Evolutionary conservation across 257 asterid genomes (phyloP).

Genomic region (Anisodus tanguticus): DNA sequence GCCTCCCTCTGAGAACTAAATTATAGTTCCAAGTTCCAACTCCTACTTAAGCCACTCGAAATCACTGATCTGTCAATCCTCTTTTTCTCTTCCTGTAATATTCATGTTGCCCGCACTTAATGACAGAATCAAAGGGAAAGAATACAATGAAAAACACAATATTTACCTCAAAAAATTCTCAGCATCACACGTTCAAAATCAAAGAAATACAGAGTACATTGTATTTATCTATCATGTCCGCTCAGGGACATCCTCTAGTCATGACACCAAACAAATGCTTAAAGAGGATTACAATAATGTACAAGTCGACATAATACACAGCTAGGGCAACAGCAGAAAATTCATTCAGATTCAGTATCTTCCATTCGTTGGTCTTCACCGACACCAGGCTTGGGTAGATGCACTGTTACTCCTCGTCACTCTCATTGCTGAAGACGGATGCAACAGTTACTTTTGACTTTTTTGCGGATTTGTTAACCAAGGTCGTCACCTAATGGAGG

Average conservation of each 20-base stretch:
- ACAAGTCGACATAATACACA: background rate
- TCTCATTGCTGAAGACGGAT: conserved; percentile 69
- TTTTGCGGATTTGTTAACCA: conserved; percentile 52
- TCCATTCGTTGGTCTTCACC: background rate
- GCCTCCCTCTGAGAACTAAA: background rate
- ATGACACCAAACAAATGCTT: background rate
- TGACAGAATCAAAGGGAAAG: background rate
- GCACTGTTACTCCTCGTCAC: conserved; percentile 70
- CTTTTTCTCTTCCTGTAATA: background rate
- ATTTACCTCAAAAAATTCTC: background rate
- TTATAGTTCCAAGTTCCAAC: background rate
- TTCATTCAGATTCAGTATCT: background rate
- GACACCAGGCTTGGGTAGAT: conserved; percentile 13
- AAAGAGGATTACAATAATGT: conserved; percentile 6
- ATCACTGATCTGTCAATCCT: background rate
- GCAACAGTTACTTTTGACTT: conserved; percentile 79
- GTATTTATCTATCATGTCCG: background rate
- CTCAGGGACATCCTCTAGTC: background rate
- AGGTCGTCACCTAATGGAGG: conserved; percentile 49
- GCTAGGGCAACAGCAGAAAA: background rate
- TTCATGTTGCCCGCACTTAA: background rate
- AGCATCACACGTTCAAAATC: background rate
- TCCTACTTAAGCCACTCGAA: background rate
- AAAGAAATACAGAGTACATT: background rate
- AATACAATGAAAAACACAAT: conserved; percentile 12